Percentiles rank a stretch among this genome's conserved stretches.
These are phyloP conservation scores for Aspergillus sp. DNA, from an alignment of 2,329 filamentous ascomycete genomes.

Conservation along the genomic window DNA sequence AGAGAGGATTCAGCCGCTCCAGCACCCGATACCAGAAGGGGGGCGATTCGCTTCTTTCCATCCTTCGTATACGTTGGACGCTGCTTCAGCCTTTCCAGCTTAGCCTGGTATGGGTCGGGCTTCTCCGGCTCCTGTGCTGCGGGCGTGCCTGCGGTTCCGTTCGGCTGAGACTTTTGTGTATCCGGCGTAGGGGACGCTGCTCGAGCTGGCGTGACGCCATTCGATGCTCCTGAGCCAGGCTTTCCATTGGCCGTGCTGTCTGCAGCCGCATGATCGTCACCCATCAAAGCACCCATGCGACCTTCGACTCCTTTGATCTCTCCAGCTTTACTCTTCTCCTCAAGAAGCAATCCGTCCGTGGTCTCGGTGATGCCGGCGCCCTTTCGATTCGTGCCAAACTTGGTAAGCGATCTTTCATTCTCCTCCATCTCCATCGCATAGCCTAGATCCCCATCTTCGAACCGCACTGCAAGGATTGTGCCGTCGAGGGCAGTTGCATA, in stretches of 20 bases:
- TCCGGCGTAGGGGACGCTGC: conserved; percentile 36
- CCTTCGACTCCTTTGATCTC: conserved; percentile 89
- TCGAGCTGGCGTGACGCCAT: conserved; percentile 45
- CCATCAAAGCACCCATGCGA: conserved; percentile 98
- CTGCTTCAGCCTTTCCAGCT: conserved; percentile 75
- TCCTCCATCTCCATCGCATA: conserved; percentile 84
- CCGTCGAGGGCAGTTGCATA: conserved; percentile 89
- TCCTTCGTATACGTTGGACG: conserved; percentile 94
- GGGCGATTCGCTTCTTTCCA: conserved; percentile 92
- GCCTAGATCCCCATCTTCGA: conserved; percentile 83
- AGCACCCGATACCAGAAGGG: conserved; percentile 85
- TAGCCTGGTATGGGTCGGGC: conserved; percentile 58
- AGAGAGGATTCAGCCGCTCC: conserved; percentile 84
- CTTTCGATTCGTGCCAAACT: conserved; percentile 85
- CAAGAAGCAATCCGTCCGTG: conserved; percentile 80
- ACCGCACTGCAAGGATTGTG: conserved; percentile 77
- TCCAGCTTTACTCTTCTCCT: conserved; percentile 88
- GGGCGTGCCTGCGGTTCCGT: conserved; percentile 36
- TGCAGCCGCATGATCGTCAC: conserved; percentile 65
- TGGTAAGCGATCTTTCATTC: conserved; percentile 89
- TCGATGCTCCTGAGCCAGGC: conserved; percentile 41
- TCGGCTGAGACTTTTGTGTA: conserved; percentile 37
- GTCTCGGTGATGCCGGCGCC: conserved; percentile 91
- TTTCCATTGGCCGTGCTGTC: conserved; percentile 55
- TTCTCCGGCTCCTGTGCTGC: conserved; percentile 40